Evolutionary conservation across 768 basidiomycete species (phyloP), one percentile per base, ranked within the genome.

Genomic region (Russula brevipes): DNA sequence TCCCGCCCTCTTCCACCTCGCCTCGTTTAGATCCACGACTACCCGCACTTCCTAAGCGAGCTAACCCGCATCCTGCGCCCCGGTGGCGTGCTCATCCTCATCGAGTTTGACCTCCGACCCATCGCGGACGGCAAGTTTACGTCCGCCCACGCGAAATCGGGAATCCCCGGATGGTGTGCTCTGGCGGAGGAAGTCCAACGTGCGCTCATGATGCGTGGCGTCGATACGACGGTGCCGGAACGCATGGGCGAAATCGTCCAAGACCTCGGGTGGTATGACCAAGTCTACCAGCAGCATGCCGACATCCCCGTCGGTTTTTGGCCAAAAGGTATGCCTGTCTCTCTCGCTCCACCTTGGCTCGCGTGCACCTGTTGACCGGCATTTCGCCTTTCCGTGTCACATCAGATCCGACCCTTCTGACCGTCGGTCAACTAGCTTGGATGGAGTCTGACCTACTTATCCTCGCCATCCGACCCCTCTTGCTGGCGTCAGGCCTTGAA

Each of bases 361-460:
- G 11, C 38, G 49, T 63, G 60, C 41, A 42, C 17, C 39, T 54
- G 17, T 59, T 41, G n/a, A 59, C 24, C 59, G 8, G 19, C 30
- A 12, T 45, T 44, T 33, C 46, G 41, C 54, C 55, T 65, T 16
- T 59, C 42, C 51, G 39, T 58, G 8, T 39, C 12, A 42, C 12
- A 19, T 24, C 54, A 88, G 87, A 88, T 72, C 77, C 78, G 8
- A 74, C 80, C 57, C 76, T 81, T 41, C 78, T 88, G 41, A 86
- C 84, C 30, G 80, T 86, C 54, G 87, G 85, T 7, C 85, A 88
- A 68, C 73, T 88, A 24, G 85, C 86, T 45, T 88, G 87, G 87
- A 83, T 88, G 84, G 82, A 83, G 64, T 84, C 82, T 68, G 87
- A 88, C 66, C 77, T 82, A 30, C 78, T 88, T 64, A 75, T 88